A percentile compares a stretch with the other conserved stretches of the same genome.
Evolutionary conservation across 257 asterid genomes (phyloP).

Genomic region (Solanum arcanum): DNA sequence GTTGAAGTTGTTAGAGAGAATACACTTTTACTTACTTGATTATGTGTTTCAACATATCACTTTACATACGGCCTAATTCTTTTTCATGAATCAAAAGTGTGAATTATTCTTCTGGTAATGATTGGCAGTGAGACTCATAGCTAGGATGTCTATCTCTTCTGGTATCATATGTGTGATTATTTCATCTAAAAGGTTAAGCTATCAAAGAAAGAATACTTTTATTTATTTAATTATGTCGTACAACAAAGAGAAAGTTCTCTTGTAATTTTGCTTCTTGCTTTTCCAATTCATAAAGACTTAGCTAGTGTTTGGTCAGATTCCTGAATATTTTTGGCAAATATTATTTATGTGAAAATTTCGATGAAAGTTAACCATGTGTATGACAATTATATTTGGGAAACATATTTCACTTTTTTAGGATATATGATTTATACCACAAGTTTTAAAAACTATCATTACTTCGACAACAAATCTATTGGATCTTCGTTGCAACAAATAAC

Average conservation of each 20-base stretch:
- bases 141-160: background rate
- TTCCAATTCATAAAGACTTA: background rate
- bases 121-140: background rate
- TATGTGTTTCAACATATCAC: background rate
- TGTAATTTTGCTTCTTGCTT: background rate
- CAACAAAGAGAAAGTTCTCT: background rate
- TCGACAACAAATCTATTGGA: background rate
- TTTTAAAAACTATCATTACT: background rate
- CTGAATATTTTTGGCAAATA: too few relatives aligned
- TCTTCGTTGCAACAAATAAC: background rate
- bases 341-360: background rate
- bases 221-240: background rate
- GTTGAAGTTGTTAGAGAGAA: background rate
- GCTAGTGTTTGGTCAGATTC: too few relatives aligned
- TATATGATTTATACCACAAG: background rate
- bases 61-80: background rate
- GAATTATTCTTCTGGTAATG: background rate
- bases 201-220: background rate
- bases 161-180: background rate
- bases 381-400: background rate
- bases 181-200: background rate
- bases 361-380: background rate
- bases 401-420: background rate
- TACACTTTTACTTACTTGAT: background rate
- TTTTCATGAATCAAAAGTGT: background rate